Conservation (phyloP, 2,329 filamentous ascomycete species). For the Aspergillus fumigatiaffinis region DNA sequence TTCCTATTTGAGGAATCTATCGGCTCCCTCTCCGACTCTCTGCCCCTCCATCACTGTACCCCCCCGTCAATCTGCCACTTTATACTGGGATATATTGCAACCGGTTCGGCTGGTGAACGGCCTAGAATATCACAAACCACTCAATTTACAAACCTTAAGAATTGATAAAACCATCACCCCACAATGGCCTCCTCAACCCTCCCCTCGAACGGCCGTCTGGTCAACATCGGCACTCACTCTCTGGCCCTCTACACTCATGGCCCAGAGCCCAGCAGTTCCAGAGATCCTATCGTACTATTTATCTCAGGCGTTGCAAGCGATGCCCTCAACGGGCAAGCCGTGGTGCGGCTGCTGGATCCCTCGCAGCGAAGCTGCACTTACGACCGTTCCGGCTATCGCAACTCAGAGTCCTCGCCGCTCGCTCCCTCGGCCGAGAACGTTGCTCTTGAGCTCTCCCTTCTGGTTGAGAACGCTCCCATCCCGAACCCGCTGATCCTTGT, state of each 20-base stretch:
- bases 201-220: slow-evolving; percentile 9
- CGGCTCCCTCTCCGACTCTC: too few relatives aligned
- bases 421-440: slow-evolving; percentile 9
- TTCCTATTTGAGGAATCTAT: too few relatives aligned
- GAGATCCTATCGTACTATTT: slow-evolving; percentile 7
- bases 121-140: neutral
- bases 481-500: slow-evolving; percentile 11
- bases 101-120: neutral
- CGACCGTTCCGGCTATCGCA: slow-evolving; percentile 12
- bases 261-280: slow-evolving; percentile 7
- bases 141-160: neutral
- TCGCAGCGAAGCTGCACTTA: slow-evolving; percentile 12
- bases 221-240: slow-evolving; percentile 13
- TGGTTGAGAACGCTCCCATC: slow-evolving; percentile 5
- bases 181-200: slow-evolving; percentile 13
- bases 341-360: slow-evolving; percentile 4
- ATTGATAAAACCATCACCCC: neutral
- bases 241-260: slow-evolving; percentile 13
- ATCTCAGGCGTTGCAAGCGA: slow-evolving; percentile 12
- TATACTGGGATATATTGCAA: neutral
- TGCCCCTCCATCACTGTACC: neutral
- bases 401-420: slow-evolving; percentile 7
- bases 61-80: neutral
- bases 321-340: slow-evolving; percentile 13
- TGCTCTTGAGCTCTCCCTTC: slow-evolving; percentile 7